phyloP scores from a whole-genome alignment of 169 alveolate genomes.

The Cryptosporidium felis region DNA sequence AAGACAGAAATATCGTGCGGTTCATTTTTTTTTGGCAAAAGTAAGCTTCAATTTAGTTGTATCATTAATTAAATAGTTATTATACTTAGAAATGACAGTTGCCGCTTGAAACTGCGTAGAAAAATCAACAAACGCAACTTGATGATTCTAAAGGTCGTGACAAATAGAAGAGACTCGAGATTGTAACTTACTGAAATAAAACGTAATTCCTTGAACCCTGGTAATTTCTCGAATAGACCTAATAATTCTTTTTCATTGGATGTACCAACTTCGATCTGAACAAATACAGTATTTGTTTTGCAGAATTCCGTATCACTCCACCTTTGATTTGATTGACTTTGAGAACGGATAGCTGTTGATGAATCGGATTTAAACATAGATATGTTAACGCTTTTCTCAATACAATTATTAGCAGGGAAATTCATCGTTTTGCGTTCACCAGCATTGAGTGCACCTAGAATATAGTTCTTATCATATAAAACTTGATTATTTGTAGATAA shows the following conservation, averaged over 20 bases:
- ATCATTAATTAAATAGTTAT: neutral
- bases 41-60: constrained; percentile 29
- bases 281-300: constrained; percentile 24
- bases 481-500: neutral
- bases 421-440: no score
- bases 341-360: neutral
- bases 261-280: neutral
- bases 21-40: constrained; percentile 24
- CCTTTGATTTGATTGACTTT: neutral
- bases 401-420: neutral
- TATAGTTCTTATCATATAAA: neutral
- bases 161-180: neutral
- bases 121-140: constrained; percentile 66
- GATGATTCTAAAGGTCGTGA: neutral
- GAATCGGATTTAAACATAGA: neutral
- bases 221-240: neutral
- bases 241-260: constrained; percentile 25
- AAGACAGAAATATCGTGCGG: neutral
- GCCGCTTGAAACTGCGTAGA: constrained; percentile 42
- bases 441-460: neutral
- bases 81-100: neutral
- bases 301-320: neutral
- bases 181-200: constrained; percentile 38
- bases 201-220: constrained; percentile 50
- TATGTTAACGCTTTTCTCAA: neutral